Conservation (phyloP, 495 filamentous ascomycete genomes). For the Beverwykella pulmonaria region DNA sequence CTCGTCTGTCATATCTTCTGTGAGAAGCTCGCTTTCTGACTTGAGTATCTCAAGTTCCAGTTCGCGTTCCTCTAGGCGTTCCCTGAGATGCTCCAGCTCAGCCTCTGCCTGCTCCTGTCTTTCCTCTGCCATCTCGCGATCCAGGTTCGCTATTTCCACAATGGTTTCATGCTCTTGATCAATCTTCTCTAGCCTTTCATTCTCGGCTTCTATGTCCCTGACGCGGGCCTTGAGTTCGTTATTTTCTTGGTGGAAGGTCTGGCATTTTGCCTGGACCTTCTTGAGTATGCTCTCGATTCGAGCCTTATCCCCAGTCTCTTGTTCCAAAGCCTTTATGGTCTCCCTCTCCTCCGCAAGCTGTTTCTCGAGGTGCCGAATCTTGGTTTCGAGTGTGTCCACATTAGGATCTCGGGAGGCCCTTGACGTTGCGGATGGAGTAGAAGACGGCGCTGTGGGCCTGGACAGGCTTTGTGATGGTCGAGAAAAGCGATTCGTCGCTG, state of each 20-base stretch:
- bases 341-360: slow-evolving; percentile 78
- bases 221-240: slow-evolving; percentile 71
- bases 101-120: slow-evolving; percentile 76
- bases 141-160: slow-evolving; percentile 84
- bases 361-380: slow-evolving; percentile 44
- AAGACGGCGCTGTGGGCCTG: neutral
- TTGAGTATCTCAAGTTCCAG: slow-evolving; percentile 84
- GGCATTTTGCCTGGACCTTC: slow-evolving; percentile 87
- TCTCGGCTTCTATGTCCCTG: slow-evolving; percentile 69
- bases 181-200: slow-evolving; percentile 69
- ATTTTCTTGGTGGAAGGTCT: slow-evolving; percentile 82
- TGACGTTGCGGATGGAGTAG: neutral
- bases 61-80: slow-evolving; percentile 78
- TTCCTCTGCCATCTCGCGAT: slow-evolving; percentile 96
- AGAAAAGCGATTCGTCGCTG: neutral
- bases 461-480: neutral
- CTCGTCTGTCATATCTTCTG: slow-evolving; percentile 82
- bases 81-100: slow-evolving; percentile 77
- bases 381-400: slow-evolving; percentile 45
- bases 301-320: slow-evolving; percentile 75
- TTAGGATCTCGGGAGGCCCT: slow-evolving; percentile 59
- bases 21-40: slow-evolving; percentile 83
- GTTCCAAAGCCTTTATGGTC: slow-evolving; percentile 76
- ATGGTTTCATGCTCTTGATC: slow-evolving; percentile 81
- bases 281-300: slow-evolving; percentile 88